Evolutionary conservation across 306 rosid species (phyloP).

Genomic region (Inga oerstediana): DNA sequence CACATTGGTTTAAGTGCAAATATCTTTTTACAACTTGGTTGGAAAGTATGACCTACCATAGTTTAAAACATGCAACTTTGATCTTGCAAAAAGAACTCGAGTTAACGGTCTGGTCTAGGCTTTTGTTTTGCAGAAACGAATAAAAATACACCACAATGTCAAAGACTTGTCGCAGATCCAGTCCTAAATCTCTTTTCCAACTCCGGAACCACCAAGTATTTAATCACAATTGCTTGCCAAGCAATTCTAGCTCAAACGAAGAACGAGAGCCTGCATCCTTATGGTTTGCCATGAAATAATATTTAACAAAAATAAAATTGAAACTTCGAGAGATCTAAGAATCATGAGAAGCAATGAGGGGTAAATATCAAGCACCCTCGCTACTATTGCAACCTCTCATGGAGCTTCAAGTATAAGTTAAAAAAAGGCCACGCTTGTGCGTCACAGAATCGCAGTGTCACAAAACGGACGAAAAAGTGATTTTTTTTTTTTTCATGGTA

Average conservation of each 20-base stretch:
- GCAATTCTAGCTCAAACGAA: conserved; percentile 1
- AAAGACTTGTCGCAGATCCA: not conserved
- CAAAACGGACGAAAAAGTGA: not conserved
- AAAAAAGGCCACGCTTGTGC: not conserved
- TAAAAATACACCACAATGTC: not conserved
- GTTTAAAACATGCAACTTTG: not conserved
- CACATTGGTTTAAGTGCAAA: too few relatives aligned
- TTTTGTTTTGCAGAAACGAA: not conserved
- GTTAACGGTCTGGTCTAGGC: not conserved
- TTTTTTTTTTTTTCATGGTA: not conserved
- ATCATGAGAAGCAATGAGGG: not conserved
- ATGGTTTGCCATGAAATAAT: conserved; percentile 16
- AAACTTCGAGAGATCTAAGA: not conserved
- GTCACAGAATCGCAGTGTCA: not conserved
- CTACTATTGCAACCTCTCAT: not conserved
- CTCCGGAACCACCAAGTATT: not conserved
- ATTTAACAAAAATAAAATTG: conserved; percentile 10
- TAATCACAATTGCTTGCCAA: not conserved
- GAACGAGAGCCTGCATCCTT: not conserved
- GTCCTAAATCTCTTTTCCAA: not conserved
- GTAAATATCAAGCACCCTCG: not conserved
- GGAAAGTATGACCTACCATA: not conserved
- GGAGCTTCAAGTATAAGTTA: not conserved
- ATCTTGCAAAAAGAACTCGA: not conserved
- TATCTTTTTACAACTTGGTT: not conserved